These are phyloP conservation scores for Porogramme epimiltina DNA, from an alignment of 1,284 basidiomycete genomes.

Conservation along the genomic window DNA sequence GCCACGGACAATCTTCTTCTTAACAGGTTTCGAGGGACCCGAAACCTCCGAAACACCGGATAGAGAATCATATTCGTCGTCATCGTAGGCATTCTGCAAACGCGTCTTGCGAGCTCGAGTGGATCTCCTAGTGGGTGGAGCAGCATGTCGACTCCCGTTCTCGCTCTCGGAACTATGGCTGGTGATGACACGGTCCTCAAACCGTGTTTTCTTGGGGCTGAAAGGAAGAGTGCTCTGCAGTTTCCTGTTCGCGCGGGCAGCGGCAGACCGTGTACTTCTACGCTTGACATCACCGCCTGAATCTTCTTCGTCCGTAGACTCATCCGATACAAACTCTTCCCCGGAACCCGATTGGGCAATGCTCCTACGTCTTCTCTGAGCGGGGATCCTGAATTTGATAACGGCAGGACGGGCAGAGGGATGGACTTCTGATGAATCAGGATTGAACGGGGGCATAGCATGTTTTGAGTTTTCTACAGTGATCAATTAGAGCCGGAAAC, in stretches of 20 bases:
- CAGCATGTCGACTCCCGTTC: constrained; percentile 34
- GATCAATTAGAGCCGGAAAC: neutral
- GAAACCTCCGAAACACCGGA: constrained; percentile 28
- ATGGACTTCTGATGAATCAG: constrained; percentile 59
- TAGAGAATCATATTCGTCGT: constrained; percentile 30
- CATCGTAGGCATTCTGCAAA: constrained; percentile 31
- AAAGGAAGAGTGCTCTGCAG: constrained; percentile 45
- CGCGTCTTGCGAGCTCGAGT: constrained; percentile 30
- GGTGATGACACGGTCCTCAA: constrained; percentile 28
- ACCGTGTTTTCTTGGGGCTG: constrained; percentile 62
- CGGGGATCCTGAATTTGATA: constrained; percentile 28
- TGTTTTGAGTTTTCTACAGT: constrained; percentile 45
- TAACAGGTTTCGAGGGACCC: constrained; percentile 26
- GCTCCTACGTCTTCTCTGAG: no score
- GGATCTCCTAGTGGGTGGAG: constrained; percentile 21
- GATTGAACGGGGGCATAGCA: constrained; percentile 55
- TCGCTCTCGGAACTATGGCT: constrained; percentile 40
- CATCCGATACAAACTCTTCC: no score
- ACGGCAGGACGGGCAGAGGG: constrained; percentile 52
- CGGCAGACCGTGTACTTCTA: constrained; percentile 17
- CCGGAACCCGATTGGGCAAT: no score
- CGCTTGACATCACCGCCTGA: constrained; percentile 1
- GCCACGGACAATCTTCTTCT: constrained; percentile 38
- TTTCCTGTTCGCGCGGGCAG: constrained; percentile 22
- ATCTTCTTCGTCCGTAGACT: constrained; percentile 12